phyloP scores from a whole-genome alignment of 1,284 basidiomycete genomes.

The Agroathelia rolfsii region DNA sequence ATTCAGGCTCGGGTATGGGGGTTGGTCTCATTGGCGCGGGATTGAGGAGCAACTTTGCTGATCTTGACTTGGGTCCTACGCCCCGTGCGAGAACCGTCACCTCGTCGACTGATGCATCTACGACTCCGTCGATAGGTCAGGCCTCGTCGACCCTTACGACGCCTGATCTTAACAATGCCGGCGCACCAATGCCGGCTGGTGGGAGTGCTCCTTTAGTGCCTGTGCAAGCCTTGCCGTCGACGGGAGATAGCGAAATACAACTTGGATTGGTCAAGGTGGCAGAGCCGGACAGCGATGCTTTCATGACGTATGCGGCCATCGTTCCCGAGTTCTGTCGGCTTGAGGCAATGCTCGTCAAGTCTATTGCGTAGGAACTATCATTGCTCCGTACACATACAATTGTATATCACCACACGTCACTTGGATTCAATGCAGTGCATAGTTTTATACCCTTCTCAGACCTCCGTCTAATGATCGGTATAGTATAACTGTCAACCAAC shows the following conservation, averaged over 20 bases:
- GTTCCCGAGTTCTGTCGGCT: constrained; percentile 74
- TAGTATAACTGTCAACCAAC: too few species aligned
- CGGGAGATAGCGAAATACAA: constrained; percentile 60
- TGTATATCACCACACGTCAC: too few species aligned
- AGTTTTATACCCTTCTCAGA: too few species aligned
- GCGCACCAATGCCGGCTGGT: constrained; percentile 17
- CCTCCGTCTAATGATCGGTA: too few species aligned
- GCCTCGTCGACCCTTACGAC: constrained; percentile 55
- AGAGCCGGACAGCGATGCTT: constrained; percentile 72
- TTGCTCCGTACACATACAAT: too few species aligned
- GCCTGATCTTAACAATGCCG: constrained; percentile 42
- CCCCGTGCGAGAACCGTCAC: constrained; percentile 27
- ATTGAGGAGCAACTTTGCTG: constrained; percentile 25
- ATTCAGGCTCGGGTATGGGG: constrained; percentile 15
- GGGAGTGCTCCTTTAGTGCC: too few species aligned
- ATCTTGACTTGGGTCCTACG: constrained; percentile 26
- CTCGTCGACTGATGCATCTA: constrained; percentile 5
- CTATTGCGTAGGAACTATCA: constrained; percentile 34
- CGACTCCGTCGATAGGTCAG: too few species aligned
- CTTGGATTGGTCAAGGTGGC: constrained; percentile 71
- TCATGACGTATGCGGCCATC: constrained; percentile 73
- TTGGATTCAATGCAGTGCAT: too few species aligned
- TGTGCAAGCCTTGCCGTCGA: constrained; percentile 57
- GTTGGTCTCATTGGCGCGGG: constrained; percentile 20
- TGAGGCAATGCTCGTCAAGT: constrained; percentile 65